Conservation (phyloP, 345 rosid genomes). For the Citrus maxima region DNA sequence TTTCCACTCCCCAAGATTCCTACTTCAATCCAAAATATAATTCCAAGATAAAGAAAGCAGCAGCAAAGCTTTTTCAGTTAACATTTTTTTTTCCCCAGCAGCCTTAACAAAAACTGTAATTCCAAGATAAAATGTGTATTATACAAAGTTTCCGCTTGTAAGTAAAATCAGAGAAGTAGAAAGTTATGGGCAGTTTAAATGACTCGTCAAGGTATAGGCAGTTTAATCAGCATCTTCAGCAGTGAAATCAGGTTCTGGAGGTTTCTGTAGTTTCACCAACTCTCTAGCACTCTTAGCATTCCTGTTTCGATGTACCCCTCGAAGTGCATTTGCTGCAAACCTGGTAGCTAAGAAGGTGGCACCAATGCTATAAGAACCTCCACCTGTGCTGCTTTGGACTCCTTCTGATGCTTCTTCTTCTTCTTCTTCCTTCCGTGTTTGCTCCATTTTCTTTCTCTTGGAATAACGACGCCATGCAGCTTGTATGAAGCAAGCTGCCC, state of each 20-base stretch:
- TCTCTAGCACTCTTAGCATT: constrained; percentile 68
- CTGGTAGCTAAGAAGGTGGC: constrained; percentile 85
- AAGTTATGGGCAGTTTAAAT: neutral
- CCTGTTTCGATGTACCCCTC: constrained; percentile 73
- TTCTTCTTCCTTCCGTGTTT: constrained; percentile 63
- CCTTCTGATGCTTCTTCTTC: constrained; percentile 43
- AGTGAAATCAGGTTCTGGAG: constrained; percentile 92
- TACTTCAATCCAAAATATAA: too few species aligned
- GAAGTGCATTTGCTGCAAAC: constrained; percentile 94
- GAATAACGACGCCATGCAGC: constrained; percentile 92
- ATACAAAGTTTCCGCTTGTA: neutral
- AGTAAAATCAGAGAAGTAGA: neutral
- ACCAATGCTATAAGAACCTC: constrained; percentile 72
- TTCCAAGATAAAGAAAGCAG: neutral
- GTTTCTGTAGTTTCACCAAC: constrained; percentile 76
- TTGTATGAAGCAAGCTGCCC: constrained; percentile 97
- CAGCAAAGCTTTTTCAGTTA: neutral
- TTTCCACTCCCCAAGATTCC: too few species aligned
- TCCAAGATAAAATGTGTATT: neutral
- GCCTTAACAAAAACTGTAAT: neutral
- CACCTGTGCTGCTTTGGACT: constrained; percentile 29
- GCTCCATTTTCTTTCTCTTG: constrained; percentile 80
- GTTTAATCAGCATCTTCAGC: constrained; percentile 63
- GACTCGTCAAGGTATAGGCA: neutral
- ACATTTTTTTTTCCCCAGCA: neutral